Evolutionary conservation across 1,284 basidiomycete species (phyloP), one percentile per base, ranked within the genome.

Genomic region (Grifola frondosa): DNA sequence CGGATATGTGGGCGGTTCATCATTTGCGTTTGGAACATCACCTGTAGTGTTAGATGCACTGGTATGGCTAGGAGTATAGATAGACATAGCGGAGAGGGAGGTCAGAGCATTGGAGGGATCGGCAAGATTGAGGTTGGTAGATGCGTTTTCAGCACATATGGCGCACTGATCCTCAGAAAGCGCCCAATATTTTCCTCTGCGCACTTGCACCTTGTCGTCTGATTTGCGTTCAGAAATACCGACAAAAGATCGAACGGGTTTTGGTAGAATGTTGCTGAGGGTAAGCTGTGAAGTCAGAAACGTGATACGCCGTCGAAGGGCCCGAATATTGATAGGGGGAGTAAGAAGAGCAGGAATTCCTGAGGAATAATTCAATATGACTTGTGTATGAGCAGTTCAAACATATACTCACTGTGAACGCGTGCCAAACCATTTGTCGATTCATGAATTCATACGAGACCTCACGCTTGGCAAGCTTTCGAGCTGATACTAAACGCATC

Each of bases 361-460:
- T 97, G 57, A 10, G n/a, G 21, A 31, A 37, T 20, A 17, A 20
- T 22, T 39, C n/a, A 24, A 17, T 32, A 17, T 16, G 2, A 53
- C 37, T 44, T 1, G 5, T 1, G 2, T 5, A 2, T 7, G 17
- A 8, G 3, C 4, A 13, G 21, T 29, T n/a, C n/a, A n/a, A 4
- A 19, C 2, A 21, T 17, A 4, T 6, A 68, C 87, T 50, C 62
- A 94, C 93, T 2, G 96, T 99, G 64, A 99, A 96, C 1, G 93
- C 90, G 62, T 96, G 91, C 97, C 97, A 99, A 40, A 99, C 96
- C 75, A 99, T 90, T 67, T 99, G 97, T 44, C 97, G 87, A 59
- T 99, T 98, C 86, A 99, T 92, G 60, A 95, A 99, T 63, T 99
- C 97, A 66, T 98, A 99, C 57, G 91, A 96, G 38, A 99, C 90